Evolutionary conservation across 2,329 filamentous ascomycete genomes (phyloP), one percentile per base, ranked within the genome.

Genomic region (Colletotrichum orbiculare): DNA sequence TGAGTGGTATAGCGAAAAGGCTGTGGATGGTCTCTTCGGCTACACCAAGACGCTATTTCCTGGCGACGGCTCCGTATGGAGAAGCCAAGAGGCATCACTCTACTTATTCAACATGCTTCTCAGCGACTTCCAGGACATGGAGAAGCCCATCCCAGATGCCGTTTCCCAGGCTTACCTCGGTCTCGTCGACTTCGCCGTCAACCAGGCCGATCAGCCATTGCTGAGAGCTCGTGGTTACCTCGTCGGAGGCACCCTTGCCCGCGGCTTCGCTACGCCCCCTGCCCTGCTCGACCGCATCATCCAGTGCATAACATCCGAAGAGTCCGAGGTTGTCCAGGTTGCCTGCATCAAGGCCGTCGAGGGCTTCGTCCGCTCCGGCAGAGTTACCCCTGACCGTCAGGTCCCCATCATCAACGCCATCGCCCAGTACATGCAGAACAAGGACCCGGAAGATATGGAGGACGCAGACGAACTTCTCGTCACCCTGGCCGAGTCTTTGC

Each of bases 401-500:
- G 71, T 82, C 1, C 79, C 83, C 17, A 83, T 91, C 63, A 83
- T 89, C 53, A 82, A 79, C n/a, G 85, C 89, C 10, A 85, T 92
- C 67, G 86, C 88, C 55, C 82, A 90, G 41, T 99, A 94, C 77
- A 85, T 98, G 70, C 86, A 90, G 48, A 82, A 86, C 13, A 94
- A 95, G 74, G 94, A 97, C 72, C 83, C 96, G 53, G 87, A 87
- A 56, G 94, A 97, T 15, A 85, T 97, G 52, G 89, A 91, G 59
- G 94, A 97, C 68, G 92, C 92, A 10, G 95, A 98, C 70, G 96
- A 99, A 76, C 86, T 98, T 59, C 89, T 97, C 69, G 92, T 97
- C 12, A 95, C 94, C 0, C 83, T 99, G 38, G 91, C 95, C 6
- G 94, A 97, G 77, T 91, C 94, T 1, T 83, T 98, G 4, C 88